These are phyloP conservation scores for Parastagonospora nodorum DNA, from an alignment of 2,329 filamentous ascomycete genomes.

Conservation along the genomic window DNA sequence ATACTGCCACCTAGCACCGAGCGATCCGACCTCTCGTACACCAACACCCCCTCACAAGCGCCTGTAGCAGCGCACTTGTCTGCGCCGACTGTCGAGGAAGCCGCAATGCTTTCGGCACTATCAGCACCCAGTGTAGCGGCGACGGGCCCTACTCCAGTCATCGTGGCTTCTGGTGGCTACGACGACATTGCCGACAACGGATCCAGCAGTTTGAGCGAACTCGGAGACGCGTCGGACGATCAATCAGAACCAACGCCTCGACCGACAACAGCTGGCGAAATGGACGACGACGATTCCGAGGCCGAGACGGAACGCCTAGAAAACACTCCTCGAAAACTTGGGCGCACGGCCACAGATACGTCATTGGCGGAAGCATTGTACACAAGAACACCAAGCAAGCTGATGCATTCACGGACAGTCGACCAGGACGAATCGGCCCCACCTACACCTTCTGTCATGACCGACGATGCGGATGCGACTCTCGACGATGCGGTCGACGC, in stretches of 20 bases:
- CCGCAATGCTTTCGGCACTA: constrained; percentile 32
- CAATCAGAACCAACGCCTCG: constrained; percentile 43
- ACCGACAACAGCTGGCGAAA: constrained; percentile 24
- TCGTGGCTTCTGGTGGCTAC: constrained; percentile 18
- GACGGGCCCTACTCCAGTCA: constrained; percentile 17
- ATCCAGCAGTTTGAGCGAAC: constrained; percentile 91
- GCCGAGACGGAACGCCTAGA: constrained; percentile 94
- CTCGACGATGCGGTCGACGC: constrained; percentile 20
- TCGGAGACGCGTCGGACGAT: constrained; percentile 77
- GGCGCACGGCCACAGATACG: constrained; percentile 39
- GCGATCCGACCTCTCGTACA: constrained; percentile 43
- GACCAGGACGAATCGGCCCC: constrained; percentile 38
- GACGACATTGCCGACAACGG: constrained; percentile 62
- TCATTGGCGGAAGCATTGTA: constrained; percentile 40
- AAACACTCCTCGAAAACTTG: constrained; percentile 75
- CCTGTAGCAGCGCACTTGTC: constrained; percentile 22
- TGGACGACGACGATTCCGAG: constrained; percentile 73
- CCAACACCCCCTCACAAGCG: constrained; percentile 50
- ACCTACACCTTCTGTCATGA: constrained; percentile 29
- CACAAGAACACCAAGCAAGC: constrained; percentile 45
- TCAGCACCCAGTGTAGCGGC: constrained; percentile 25
- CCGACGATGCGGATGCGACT: constrained; percentile 23
- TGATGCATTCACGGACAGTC: constrained; percentile 39
- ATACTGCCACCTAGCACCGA: constrained; percentile 18
- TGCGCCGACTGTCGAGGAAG: constrained; percentile 14